A percentile compares a stretch with the other conserved stretches of the same genome.
phyloP scores from a whole-genome alignment of 2,329 filamentous ascomycete species.

The Arachnomyces sp. region DNA sequence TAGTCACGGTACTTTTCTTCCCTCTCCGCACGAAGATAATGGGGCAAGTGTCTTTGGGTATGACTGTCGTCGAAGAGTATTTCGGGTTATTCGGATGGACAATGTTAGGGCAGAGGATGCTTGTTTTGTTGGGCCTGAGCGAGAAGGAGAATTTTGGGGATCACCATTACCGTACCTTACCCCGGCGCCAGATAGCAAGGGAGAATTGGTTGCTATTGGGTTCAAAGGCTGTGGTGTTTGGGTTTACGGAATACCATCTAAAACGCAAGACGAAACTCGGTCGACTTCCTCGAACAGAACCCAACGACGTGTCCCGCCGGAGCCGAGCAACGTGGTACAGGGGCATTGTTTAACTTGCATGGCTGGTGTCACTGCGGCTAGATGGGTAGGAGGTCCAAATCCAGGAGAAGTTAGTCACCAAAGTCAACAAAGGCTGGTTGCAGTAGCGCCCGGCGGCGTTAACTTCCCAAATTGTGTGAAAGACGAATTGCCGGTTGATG shows the following conservation, averaged over 20 bases:
- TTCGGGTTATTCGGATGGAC: constrained; percentile 67
- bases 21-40: constrained; percentile 34
- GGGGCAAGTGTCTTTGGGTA: constrained; percentile 77
- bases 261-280: too few species aligned
- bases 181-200: constrained; percentile 60
- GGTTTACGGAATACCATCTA: constrained; percentile 66
- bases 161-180: constrained; percentile 61
- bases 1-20: constrained; percentile 65
- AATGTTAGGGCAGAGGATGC: constrained; percentile 68
- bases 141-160: constrained; percentile 35
- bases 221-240: constrained; percentile 67
- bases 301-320: constrained; percentile 36
- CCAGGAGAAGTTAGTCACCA: constrained; percentile 40
- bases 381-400: constrained; percentile 59
- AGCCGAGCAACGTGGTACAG: constrained; percentile 61
- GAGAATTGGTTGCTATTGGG: constrained; percentile 65
- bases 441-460: constrained; percentile 63
- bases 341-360: constrained; percentile 60
- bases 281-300: too few species aligned
- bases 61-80: constrained; percentile 67
- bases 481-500: constrained; percentile 70
- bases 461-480: constrained; percentile 56
- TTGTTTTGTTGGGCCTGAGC: constrained; percentile 64
- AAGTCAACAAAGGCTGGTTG: constrained; percentile 47
- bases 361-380: constrained; percentile 59